Base-by-base conservation (phyloP, 371 early-diverging fungal genomes). In the Syncephalis plumigaleata region DNA sequence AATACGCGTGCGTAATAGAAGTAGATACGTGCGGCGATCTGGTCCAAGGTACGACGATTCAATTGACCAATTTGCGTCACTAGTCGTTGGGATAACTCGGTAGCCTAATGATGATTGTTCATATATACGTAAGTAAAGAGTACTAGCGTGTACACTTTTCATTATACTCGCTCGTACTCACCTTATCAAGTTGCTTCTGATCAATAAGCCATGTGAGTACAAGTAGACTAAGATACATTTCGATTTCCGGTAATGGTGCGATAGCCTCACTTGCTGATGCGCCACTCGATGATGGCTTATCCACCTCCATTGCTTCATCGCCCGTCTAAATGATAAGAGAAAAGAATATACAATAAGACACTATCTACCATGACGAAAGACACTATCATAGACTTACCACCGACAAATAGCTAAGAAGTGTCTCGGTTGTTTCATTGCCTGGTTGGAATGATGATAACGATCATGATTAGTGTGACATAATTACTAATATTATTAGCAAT, bases 1-100 rank as follows among this genome's bases (percentile, higher is more conserved):
- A 84, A 81, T 59, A 87, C 83, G 15, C 90, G 79, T 21, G 87
- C 79, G 59, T 79, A 84, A 65, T 91, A 96, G 60, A 91, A 96
- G 70, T 82, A 90, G 25, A 91, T 65, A 45, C 84, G 81, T 40
- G 91, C 90, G 5, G 86, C 76, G 24, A 96, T 56, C 50, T 80
- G 83, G 62, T 96, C 97, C 57, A 91, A 50, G 0, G 90, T 87
- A 57, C 93, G 76, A 51, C 92, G 77, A 67, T 93, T 92, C 44
- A 77, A 57, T 3, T 60, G 56, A 48, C 70, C 65, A 27, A 86
- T 66, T 36, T 57, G 61, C 16, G 68, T 63, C 27, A 87, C 74
- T 0, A 83, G 65, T 15, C 63, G 66, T 18, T 70, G 68, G 1
- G 87, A 70, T 37, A 90, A 58, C 44, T 66, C 60, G 22, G 73